Evolutionary conservation across 176 grass and related monocot genomes (phyloP).

Genomic region (Hordeum marinum): DNA sequence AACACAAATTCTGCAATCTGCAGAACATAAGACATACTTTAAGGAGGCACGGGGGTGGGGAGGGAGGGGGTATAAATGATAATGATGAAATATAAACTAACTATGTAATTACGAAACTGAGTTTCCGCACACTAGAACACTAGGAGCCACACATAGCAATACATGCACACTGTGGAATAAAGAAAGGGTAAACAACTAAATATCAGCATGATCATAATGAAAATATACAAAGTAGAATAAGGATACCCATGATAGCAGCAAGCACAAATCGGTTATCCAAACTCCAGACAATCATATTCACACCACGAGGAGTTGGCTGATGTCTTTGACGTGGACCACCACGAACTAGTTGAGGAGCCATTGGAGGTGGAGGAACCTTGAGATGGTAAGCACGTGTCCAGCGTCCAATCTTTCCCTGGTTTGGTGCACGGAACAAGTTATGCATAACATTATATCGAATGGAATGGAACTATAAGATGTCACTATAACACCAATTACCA

Average conservation of each 20-base stretch:
- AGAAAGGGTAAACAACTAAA: background rate
- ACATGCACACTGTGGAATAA: constrained; percentile 10
- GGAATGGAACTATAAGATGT: constrained; percentile 7
- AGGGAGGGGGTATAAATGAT: background rate
- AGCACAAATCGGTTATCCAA: constrained; percentile 99
- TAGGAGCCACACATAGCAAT: constrained; percentile 15
- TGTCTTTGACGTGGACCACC: constrained; percentile 94
- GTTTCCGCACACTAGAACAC: background rate
- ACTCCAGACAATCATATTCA: constrained; percentile 99
- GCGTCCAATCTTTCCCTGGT: constrained; percentile 86
- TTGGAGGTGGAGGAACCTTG: constrained; percentile 93
- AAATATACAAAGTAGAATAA: constrained; percentile 18
- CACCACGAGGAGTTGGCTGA: constrained; percentile 93
- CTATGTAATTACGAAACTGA: constrained; percentile 1
- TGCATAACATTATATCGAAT: background rate
- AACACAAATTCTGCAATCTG: constrained; percentile 99
- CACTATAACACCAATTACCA: background rate
- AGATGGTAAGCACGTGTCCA: constrained; percentile 99
- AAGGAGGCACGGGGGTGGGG: background rate
- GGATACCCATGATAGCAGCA: constrained; percentile 96
- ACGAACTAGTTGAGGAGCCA: constrained; percentile 81
- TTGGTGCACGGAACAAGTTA: constrained; percentile 25
- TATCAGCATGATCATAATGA: constrained; percentile 6
- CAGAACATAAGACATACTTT: constrained; percentile 19
- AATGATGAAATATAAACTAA: constrained; percentile 2